Base-by-base conservation (phyloP, 176 grass and related monocot species). In the Hordeum marinum region DNA sequence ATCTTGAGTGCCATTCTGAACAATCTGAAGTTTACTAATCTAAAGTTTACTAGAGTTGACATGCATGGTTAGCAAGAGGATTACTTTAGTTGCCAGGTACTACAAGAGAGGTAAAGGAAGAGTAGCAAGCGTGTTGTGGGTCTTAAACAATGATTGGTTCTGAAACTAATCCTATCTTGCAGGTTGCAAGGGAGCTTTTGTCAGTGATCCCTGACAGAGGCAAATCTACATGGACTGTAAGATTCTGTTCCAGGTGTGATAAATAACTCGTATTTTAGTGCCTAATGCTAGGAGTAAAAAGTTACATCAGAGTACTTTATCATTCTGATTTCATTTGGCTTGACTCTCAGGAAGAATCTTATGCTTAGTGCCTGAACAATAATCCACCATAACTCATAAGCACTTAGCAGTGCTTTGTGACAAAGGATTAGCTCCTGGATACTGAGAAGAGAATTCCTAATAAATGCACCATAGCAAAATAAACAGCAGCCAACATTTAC, bases 61-160 rank as follows among this genome's bases (percentile, higher is more conserved):
- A 77, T 25, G 34, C 52, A 70, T 24, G 55, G 78, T 90, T 82
- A 90, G 34, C 24, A 4, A 9, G 54, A 82, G 76, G 83, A 71
- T 69, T 86, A 86, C 24, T 82, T 79, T 78, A 86, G 27, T 82
- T 41, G 72, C 24, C 63, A 48, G 42, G 63, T 62, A 80, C 76
- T 11, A 26, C 8, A 84, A 78, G 67, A 78, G 67, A 54, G 34
- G 40, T 48, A 61, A 24, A 42, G 55, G 79, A 36, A 23, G 25
- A 66, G 41, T 21, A 79, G 66, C 74, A 87, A 75, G 27, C 15
- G 84, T 87, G 74, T 9, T 58, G 35, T 83, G 66, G 69, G 74
- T 86, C 80, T 68, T 84, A 80, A 87, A 87, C 89, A 87, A 84
- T 87, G 74, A 41, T 77, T 79, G 58, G 36, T 57, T 66, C 60